phyloP scores from a whole-genome alignment of 768 basidiomycete genomes.

The Panaeolus cyanescens region DNA sequence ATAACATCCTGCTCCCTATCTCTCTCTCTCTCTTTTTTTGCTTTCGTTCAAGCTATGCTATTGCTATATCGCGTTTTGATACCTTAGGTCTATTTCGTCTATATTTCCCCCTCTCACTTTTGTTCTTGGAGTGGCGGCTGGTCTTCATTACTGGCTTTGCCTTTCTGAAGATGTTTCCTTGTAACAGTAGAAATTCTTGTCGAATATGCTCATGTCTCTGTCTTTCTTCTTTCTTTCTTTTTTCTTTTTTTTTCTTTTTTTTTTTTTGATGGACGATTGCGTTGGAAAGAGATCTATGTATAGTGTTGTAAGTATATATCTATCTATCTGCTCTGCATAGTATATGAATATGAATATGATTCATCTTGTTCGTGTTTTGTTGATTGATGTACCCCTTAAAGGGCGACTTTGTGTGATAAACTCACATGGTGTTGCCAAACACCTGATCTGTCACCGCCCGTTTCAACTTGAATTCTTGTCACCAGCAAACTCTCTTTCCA shows the following conservation, averaged over 20 bases:
- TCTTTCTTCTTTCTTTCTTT: no score
- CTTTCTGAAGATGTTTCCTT: slow-evolving; percentile 22
- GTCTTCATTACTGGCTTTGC: neutral
- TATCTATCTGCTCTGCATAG: no score
- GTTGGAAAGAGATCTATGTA: neutral
- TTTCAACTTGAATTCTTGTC: slow-evolving; percentile 28
- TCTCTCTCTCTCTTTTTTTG: slow-evolving; percentile 1
- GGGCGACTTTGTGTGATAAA: slow-evolving; percentile 17
- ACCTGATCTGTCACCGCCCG: slow-evolving; percentile 20
- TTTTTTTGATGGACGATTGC: slow-evolving; percentile 5
- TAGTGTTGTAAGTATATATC: slow-evolving; percentile 8
- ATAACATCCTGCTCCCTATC: slow-evolving; percentile 10
- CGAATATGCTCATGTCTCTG: no score
- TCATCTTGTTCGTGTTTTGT: slow-evolving; percentile 12
- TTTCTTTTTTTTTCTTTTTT: slow-evolving; percentile 12
- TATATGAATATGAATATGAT: neutral
- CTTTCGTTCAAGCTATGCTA: neutral
- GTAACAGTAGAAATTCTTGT: slow-evolving; percentile 21
- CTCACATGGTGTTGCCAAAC: slow-evolving; percentile 26
- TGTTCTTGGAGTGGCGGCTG: neutral
- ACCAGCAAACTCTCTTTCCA: slow-evolving; percentile 19
- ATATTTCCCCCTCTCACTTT: neutral
- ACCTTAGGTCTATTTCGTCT: slow-evolving; percentile 5
- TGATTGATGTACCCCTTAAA: slow-evolving; percentile 12
- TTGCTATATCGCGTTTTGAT: neutral